Evolutionary conservation across 768 basidiomycete species (phyloP), one percentile per base, ranked within the genome.

Genomic region (Mrakia blollopis): DNA sequence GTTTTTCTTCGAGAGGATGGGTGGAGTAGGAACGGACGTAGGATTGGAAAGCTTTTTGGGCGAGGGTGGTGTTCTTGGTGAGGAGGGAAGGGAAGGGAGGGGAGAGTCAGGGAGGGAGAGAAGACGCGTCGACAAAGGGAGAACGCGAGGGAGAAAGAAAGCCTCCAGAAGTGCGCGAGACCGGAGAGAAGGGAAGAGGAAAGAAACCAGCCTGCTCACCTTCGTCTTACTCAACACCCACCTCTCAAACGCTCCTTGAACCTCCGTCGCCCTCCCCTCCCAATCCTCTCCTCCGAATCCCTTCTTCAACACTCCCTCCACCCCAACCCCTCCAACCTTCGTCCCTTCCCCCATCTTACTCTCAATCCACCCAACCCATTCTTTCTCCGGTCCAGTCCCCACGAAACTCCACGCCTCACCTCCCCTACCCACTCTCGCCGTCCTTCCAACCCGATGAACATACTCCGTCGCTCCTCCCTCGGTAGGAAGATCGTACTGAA

Each of bases 21-120:
- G 97, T 99, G 41, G 97, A 91, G 83, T 98, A 99, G 0, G 97
- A 97, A 73, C 96, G 89, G 86, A 98, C 89, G 83, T 96, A 94
- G 0, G 96, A 97, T 50, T 89, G 86, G 85, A 91, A 99, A 0
- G 94, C 97, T 80, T 88, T 91, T 39, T 92, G 89, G 25, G 97
- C 94, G 23, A 90, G 82, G 21, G 87, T 86, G 18, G 89, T 86
- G 81, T 95, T 90, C 97, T 98, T n/a, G n/a, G n/a, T n/a, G n/a
- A n/a, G n/a, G 79, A 23, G 54, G 41, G n/a, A 61, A 44, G 37
- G 63, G 39, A 57, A 47, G 23, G n/a, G 28, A 71, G 41, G 44
- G 69, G 14, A 6, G 57, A 73, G 39, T 25, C 2, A 23, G 23
- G n/a, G 44, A 54, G 61, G 28, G 11, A 61, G 71, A 67, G 72